Conservation (phyloP, 2,329 filamentous ascomycete species). For the Raffaelea albimanens region DNA sequence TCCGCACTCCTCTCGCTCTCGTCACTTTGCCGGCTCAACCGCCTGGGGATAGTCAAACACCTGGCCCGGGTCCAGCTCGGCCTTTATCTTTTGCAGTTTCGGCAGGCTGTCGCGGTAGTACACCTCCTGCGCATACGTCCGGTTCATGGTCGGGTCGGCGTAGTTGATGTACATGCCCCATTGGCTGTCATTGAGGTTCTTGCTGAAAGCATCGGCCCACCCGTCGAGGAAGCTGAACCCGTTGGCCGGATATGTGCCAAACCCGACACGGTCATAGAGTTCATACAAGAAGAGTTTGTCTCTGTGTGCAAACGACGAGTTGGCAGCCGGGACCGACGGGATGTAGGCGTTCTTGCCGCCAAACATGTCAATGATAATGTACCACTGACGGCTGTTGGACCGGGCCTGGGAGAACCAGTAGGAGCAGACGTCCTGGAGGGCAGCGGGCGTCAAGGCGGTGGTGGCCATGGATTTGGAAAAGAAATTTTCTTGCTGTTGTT, state of each 20-base stretch:
- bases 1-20: too few relatives aligned
- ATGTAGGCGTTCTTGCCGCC: conserved; percentile 28
- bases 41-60: conserved; percentile 31
- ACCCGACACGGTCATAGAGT: conserved; percentile 30
- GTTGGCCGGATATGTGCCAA: conserved; percentile 22
- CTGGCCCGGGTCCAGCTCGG: conserved; percentile 27
- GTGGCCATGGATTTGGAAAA: conserved; percentile 21
- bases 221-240: conserved; percentile 30
- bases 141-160: conserved; percentile 36
- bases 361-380: conserved; percentile 24
- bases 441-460: conserved; percentile 15
- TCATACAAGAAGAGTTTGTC: conserved; percentile 41
- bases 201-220: conserved; percentile 26
- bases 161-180: conserved; percentile 47
- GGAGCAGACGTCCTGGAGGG: conserved; percentile 16
- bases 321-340: conserved; percentile 15
- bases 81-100: conserved; percentile 28
- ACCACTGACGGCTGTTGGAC: conserved; percentile 20
- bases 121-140: conserved; percentile 35
- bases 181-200: conserved; percentile 19
- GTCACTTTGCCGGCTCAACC: conserved; percentile 13
- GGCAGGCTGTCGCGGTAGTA: conserved; percentile 35
- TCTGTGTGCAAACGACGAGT: conserved; percentile 29
- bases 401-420: conserved; percentile 17
- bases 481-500: conserved; percentile 21